A percentile compares a stretch with the other conserved stretches of the same genome.
phyloP scores from a whole-genome alignment of 257 asterid species.

The Solanum lycopersicoides region DNA sequence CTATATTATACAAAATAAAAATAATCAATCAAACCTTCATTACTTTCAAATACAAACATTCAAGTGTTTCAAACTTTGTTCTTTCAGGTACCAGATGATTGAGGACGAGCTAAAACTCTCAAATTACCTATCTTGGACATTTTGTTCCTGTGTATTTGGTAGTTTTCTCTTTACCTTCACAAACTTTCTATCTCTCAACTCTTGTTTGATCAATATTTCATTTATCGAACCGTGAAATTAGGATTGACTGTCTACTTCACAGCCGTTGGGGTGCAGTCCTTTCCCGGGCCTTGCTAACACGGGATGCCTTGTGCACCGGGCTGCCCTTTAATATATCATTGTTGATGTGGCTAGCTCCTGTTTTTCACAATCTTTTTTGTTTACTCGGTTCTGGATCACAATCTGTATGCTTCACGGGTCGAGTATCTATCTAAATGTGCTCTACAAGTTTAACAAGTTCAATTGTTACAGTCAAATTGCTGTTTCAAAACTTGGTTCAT shows the following conservation, averaged over 20 bases:
- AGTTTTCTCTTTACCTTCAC: slow-evolving; percentile 4
- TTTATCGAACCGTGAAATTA: neutral
- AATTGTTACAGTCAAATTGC: neutral
- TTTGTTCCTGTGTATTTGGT: slow-evolving; percentile 91
- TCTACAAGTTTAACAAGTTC: neutral
- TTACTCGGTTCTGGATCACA: neutral
- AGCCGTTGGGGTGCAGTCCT: neutral
- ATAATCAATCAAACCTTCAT: neutral
- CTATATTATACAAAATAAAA: neutral
- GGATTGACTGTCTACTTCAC: neutral
- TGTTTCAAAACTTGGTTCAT: neutral
- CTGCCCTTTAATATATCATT: neutral
- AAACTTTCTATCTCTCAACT: neutral
- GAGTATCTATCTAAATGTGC: neutral
- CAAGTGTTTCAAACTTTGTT: neutral
- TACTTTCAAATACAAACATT: neutral
- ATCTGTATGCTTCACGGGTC: neutral
- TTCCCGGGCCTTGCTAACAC: neutral
- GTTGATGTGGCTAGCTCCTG: neutral
- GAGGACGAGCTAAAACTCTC: slow-evolving; percentile 83
- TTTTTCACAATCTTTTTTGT: neutral
- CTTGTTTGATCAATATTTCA: neutral
- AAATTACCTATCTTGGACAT: slow-evolving; percentile 84
- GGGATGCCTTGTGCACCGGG: neutral
- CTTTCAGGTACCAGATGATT: slow-evolving; percentile 68